phyloP scores from a whole-genome alignment of 164 flowering plant genomes.

The Liquidambar formosana region DNA sequence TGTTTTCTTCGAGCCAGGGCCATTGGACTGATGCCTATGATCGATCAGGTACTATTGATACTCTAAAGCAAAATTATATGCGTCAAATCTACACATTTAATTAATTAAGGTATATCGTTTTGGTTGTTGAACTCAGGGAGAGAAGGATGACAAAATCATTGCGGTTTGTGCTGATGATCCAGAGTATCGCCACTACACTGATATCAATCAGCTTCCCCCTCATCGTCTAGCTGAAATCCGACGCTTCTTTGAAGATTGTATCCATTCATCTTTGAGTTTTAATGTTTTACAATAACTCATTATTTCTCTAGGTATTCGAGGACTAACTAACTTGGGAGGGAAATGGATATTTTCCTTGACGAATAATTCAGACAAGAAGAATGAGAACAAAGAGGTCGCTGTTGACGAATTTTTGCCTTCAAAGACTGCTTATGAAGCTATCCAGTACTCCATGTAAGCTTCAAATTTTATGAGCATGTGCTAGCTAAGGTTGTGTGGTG shows the following conservation, averaged over 20 bases:
- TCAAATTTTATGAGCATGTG: not conserved
- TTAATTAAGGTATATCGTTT: not conserved
- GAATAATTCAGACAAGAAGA: conserved; percentile 59
- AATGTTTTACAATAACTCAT: not conserved
- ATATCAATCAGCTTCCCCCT: conserved; percentile 63
- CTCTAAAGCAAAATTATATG: not conserved
- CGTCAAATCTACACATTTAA: not conserved
- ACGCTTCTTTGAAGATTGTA: conserved; percentile 83
- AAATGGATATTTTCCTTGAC: conserved; percentile 26
- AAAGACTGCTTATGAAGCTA: conserved; percentile 42
- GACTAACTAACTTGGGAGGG: too few species aligned
- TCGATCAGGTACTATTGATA: conserved; percentile 30
- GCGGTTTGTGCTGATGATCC: conserved; percentile 87
- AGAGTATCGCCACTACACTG: conserved; percentile 63
- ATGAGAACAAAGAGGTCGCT: conserved; percentile 71
- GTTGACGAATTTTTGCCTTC: conserved; percentile 58
- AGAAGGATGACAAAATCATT: conserved; percentile 76
- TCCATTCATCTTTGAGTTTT: conserved; percentile 23
- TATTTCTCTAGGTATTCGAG: too few species aligned
- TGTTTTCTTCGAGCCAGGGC: conserved; percentile 71
- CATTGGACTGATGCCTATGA: conserved; percentile 74
- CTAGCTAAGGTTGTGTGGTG: too few species aligned
- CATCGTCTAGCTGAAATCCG: conserved; percentile 69
- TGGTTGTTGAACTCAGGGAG: conserved; percentile 42
- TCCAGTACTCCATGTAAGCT: conserved; percentile 63